Evolutionary conservation across 2,329 filamentous ascomycete species (phyloP), one percentile per base, ranked within the genome.

Genomic region (Hymenotorrendiella dingleyae): DNA sequence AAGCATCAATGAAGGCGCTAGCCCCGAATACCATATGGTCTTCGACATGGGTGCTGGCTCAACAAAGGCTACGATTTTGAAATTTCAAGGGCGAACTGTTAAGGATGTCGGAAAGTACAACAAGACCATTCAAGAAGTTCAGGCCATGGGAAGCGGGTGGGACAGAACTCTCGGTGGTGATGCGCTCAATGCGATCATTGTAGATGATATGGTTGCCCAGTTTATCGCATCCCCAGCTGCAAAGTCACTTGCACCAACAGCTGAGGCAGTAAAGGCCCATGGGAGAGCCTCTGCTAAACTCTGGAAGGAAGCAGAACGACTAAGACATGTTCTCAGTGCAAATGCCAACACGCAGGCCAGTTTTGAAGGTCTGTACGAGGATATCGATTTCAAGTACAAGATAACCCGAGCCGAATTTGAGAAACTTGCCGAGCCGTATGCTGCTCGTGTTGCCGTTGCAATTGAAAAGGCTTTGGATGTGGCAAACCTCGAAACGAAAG

Each of bases 41-140:
- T 98, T 93, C 60, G 93, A 98, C 62, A 97, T 98, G 90, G 93
- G 93, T 54, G 90, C 93, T 54, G 93, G 93, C 4, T 96, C 88
- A 34, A 86, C 91, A 23, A 94, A 88, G 56, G 91, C 91, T 4
- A 93, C 89, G 6, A 71, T 98, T 40, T 68, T 98, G 62, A 84
- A 82, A 57, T 95, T 98, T 68, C 90, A 96, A 64, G 85, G 86
- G 61, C 82, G 84, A 55, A 82, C 76, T 2, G 83, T 97, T 49
- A 98, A 97, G 73, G 91, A 96, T 56, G 68, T 91, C 42, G 90
- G 89, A 53, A 89, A 86, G 64, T 91, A 79, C 71, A 97, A 96
- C 73, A 97, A 97, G 77, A 96, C 89, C 1, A 70, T 98, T 23
- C 93, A 97, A 62, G 93, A 98, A 63, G 84, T 97, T n/a, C 80